A percentile compares a stretch with the other conserved stretches of the same genome.
Conservation (phyloP, 2,329 filamentous ascomycete species). For the Penicillium sp. region DNA sequence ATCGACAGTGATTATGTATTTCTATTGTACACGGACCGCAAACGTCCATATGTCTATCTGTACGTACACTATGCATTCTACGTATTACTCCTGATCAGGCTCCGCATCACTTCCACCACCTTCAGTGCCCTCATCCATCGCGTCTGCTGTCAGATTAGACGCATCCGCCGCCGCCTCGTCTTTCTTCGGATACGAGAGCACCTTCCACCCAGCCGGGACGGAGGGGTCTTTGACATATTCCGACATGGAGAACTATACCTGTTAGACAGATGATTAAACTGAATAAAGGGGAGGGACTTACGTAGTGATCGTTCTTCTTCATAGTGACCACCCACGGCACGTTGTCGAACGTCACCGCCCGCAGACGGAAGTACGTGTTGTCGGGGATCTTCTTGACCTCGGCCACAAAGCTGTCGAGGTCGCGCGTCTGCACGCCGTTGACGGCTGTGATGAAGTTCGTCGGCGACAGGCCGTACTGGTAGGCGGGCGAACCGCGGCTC, state of each 20-base stretch:
- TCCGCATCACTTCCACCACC: conserved; percentile 35
- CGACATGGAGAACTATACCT: conserved; percentile 56
- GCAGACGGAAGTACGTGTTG: conserved; percentile 95
- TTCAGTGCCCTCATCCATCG: conserved; percentile 42
- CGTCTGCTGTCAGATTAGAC: conserved; percentile 43
- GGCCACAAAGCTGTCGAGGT: conserved; percentile 73
- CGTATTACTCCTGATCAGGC: conserved; percentile 25
- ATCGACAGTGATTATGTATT: neutral
- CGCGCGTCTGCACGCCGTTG: conserved; percentile 79
- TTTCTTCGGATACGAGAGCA: conserved; percentile 51
- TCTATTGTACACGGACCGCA: conserved; percentile 3
- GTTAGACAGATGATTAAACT: conserved; percentile 12
- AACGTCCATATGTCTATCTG: neutral
- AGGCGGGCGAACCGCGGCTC: conserved; percentile 75
- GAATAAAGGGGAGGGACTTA: conserved; percentile 26
- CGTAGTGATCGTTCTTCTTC: conserved; percentile 99
- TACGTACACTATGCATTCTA: neutral
- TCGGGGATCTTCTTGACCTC: conserved; percentile 86
- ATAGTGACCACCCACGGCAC: conserved; percentile 99
- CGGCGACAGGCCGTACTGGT: conserved; percentile 86
- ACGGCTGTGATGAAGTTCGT: conserved; percentile 98
- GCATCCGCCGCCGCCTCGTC: conserved; percentile 35
- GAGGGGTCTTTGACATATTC: conserved; percentile 58
- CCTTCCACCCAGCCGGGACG: conserved; percentile 54
- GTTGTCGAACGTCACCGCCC: conserved; percentile 97